Evolutionary conservation across 176 grass and related monocot genomes (phyloP).

Genomic region (Alloteropsis semialata): DNA sequence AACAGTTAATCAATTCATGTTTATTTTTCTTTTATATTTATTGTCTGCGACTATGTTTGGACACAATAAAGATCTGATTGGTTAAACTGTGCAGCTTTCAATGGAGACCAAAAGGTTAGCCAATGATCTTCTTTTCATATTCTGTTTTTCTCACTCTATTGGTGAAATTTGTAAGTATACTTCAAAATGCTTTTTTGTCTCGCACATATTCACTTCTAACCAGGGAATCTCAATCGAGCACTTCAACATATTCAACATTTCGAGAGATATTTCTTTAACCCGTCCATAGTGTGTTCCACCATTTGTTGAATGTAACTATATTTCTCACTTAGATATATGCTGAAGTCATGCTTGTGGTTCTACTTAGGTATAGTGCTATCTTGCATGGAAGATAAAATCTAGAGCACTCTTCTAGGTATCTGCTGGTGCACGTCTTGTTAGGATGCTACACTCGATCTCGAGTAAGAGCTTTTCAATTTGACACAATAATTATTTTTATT

Average conservation of each 20-base stretch:
- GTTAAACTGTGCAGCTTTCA: constrained; percentile 92
- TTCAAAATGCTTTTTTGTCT: constrained; percentile 30
- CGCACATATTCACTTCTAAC: constrained; percentile 32
- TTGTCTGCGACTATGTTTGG: constrained; percentile 82
- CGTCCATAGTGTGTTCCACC: neutral
- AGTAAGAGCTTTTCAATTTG: too few relatives aligned
- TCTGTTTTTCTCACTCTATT: neutral
- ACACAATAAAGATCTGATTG: constrained; percentile 87
- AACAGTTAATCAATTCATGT: neutral
- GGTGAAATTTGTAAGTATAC: neutral
- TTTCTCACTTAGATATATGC: too few relatives aligned
- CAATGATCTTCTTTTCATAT: neutral
- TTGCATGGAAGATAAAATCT: too few relatives aligned
- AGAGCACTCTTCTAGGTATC: too few relatives aligned
- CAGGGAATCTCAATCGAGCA: constrained; percentile 57
- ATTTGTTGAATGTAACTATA: neutral
- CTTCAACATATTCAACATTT: constrained; percentile 69
- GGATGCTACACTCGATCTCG: too few relatives aligned
- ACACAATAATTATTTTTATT: too few relatives aligned
- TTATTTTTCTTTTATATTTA: neutral
- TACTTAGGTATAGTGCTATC: too few relatives aligned
- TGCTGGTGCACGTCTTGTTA: too few relatives aligned
- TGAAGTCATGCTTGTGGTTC: too few relatives aligned
- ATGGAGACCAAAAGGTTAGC: constrained; percentile 89
- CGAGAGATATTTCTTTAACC: constrained; percentile 59